Evolutionary conservation across 441 rosid species (phyloP), one percentile per base, ranked within the genome.

Genomic region (Macaranga tanarius): DNA sequence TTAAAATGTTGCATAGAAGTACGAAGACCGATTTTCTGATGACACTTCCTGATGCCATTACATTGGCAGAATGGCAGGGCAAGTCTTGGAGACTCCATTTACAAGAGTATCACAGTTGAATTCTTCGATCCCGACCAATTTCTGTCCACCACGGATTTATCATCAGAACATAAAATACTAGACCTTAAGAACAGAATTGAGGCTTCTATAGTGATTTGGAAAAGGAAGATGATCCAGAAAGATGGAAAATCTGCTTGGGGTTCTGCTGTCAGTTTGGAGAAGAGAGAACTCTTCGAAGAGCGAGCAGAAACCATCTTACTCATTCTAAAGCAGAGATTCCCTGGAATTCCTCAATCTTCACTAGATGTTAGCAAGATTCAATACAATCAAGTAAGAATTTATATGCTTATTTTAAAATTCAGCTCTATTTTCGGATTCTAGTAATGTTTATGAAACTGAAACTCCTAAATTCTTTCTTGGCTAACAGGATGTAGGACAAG

Each of bases 351-450:
- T 71, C 98, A 96, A 67, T 96, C 98, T 28, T 38, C 93, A 6
- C 90, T 96, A 25, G 99, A 96, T 75, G 87, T 96, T 50, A 93
- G 94, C 86, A 96, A 96, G 77, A 96, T 96, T 67, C 97, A 92
- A 52, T 93, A 65, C 86, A 96, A 92, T 80, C 70, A 47, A 86
- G 99, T 93, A 85, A 76, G 71, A 34, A 31, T 31, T 40, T 17
- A 26, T 31, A 1, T 31, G 0, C 48, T 16, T 6, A 25, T 23
- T 40, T 2, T 68, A 1, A 62, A 26, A 20, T 28, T 23, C 11
- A 48, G 65, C 3, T 25, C 15, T 69, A 10, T 31, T 65, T 68
- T 58, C 25, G 20, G 38, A 23, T 63, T 69, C 42, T 28, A 28
- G 20, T 48, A 51, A 40, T 23, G 23, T 16, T 65, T n/a, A 8